These are phyloP conservation scores for Cymbopogon citratus DNA, from an alignment of 176 grass and related monocot species.

Conservation along the genomic window DNA sequence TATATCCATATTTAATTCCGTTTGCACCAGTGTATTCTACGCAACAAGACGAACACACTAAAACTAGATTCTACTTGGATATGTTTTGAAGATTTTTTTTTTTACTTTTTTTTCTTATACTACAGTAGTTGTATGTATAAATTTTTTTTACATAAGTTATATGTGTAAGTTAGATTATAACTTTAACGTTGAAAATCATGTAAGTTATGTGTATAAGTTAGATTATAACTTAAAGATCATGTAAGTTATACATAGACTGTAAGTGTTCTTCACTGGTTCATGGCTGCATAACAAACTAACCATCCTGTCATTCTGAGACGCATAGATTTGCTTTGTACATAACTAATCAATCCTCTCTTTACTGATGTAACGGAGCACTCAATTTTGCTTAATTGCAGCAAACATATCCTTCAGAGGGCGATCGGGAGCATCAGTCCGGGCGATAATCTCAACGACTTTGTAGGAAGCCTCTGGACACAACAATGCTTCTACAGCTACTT, in stretches of 20 bases:
- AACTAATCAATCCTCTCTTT: neutral
- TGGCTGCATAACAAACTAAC: neutral
- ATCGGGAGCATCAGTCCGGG: conserved; percentile 39
- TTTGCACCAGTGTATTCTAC: no score
- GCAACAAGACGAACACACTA: no score
- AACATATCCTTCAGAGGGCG: conserved; percentile 40
- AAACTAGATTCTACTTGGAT: no score
- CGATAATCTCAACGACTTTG: conserved; percentile 66
- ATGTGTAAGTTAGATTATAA: no score
- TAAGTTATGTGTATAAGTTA: no score
- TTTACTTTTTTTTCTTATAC: no score
- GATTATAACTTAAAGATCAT: no score
- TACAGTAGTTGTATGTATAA: no score
- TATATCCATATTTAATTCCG: no score
- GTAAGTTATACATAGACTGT: neutral
- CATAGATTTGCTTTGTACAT: neutral
- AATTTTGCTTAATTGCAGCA: conserved; percentile 42
- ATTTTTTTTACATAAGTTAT: no score
- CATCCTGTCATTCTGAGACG: neutral
- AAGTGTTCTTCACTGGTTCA: neutral
- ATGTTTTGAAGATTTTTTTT: no score
- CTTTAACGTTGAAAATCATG: no score
- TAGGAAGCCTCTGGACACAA: conserved; percentile 48
- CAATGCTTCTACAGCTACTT: conserved; percentile 56
- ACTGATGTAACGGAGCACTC: neutral